Evolutionary conservation across 805 yeast species (phyloP).

Genomic region (Cyberlindnera americana): DNA sequence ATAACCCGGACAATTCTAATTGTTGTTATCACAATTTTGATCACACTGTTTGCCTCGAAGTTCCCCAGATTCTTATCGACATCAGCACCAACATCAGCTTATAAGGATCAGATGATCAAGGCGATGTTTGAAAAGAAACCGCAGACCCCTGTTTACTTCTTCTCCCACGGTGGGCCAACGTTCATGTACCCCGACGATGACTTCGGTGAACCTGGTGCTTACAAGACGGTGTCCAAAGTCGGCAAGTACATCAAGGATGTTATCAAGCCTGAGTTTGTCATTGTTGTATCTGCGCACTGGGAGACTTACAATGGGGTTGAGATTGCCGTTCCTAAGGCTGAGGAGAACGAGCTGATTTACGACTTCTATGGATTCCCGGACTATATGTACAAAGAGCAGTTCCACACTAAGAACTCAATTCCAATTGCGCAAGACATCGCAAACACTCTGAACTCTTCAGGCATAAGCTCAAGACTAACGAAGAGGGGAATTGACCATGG

Average conservation of each 20-base stretch:
- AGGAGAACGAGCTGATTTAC: constrained; percentile 58
- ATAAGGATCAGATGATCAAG: no score
- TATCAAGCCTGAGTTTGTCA: constrained; percentile 60
- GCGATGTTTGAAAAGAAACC: constrained; percentile 15
- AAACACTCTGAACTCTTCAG: constrained; percentile 36
- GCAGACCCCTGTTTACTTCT: constrained; percentile 55
- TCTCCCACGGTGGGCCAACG: constrained; percentile 85
- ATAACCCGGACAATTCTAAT: constrained; percentile 4
- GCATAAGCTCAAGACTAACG: constrained; percentile 42
- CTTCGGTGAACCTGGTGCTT: constrained; percentile 57
- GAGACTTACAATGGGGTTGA: constrained; percentile 50
- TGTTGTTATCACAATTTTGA: constrained; percentile 8
- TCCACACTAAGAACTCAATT: constrained; percentile 46
- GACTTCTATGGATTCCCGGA: constrained; percentile 75
- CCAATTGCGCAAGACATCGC: constrained; percentile 43
- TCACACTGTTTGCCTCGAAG: constrained; percentile 21
- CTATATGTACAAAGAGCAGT: constrained; percentile 58
- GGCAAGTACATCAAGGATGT: constrained; percentile 48
- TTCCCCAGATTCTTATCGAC: not conserved
- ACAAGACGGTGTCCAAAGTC: constrained; percentile 41
- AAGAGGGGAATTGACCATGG: constrained; percentile 82
- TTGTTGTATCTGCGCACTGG: constrained; percentile 80
- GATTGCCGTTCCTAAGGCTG: constrained; percentile 40
- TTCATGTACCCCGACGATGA: constrained; percentile 56
- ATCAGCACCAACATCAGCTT: no score